These are phyloP conservation scores for Larix kaempferi DNA, from an alignment of 75 land plant species.

Conservation along the genomic window DNA sequence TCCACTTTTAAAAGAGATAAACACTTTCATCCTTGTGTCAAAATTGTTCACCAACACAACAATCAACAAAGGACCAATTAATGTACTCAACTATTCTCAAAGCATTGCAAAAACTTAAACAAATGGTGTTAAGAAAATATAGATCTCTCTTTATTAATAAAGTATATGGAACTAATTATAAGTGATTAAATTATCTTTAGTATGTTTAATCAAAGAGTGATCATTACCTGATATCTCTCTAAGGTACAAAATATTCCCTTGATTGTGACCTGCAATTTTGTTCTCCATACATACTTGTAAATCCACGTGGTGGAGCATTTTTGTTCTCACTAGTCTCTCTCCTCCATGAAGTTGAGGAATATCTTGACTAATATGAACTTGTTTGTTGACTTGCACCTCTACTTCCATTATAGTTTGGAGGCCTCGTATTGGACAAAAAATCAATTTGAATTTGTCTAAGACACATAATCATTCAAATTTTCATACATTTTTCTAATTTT, in stretches of 20 bases:
- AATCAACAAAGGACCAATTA: background rate
- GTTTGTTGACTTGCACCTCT: background rate
- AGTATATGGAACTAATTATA: background rate
- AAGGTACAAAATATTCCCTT: background rate
- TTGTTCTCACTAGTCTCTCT: background rate
- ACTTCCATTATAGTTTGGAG: background rate
- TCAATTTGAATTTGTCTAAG: background rate
- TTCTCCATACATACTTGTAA: slow-evolving; percentile 7
- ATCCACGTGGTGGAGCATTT: background rate
- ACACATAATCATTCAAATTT: background rate
- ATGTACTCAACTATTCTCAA: background rate
- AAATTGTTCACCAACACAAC: slow-evolving; percentile 5
- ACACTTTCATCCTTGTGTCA: background rate
- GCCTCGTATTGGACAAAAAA: background rate
- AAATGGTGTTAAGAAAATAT: background rate
- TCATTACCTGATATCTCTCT: slow-evolving; percentile 6
- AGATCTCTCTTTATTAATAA: too few relatives aligned
- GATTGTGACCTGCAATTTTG: slow-evolving; percentile 1
- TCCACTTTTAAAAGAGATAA: background rate
- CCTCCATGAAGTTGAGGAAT: slow-evolving; percentile 7
- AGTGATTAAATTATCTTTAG: background rate
- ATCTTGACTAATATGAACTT: slow-evolving; percentile 3
- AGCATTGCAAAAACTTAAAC: background rate
- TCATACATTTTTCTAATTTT: background rate
- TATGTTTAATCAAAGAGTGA: background rate